Percentiles rank a stretch among this genome's conserved stretches.
Conservation (phyloP, 352 stramenopile species). For the Aphanomyces stellatus region DNA sequence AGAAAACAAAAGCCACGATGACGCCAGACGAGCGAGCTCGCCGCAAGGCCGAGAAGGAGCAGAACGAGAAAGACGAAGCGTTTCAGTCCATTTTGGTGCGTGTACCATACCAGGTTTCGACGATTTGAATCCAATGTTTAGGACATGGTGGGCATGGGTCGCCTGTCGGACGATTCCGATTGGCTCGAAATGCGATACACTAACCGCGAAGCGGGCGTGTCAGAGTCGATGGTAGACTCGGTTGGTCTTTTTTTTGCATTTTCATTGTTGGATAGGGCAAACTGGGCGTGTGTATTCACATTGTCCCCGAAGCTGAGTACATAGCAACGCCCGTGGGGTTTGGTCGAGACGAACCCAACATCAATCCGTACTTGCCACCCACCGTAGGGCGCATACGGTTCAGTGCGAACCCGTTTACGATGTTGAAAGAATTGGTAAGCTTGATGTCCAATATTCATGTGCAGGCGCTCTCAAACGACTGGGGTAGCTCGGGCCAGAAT, state of each 20-base stretch:
- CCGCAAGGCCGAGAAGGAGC: constrained; percentile 35
- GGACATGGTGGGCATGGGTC: constrained; percentile 68
- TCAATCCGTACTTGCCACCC: constrained; percentile 84
- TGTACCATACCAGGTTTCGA: neutral
- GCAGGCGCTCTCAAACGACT: no score
- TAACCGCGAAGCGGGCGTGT: constrained; percentile 50
- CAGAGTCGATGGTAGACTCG: constrained; percentile 48
- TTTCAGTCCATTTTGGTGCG: constrained; percentile 46
- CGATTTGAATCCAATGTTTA: constrained; percentile 11
- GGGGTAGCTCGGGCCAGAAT: constrained; percentile 35
- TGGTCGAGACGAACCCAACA: constrained; percentile 79
- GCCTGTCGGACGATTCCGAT: constrained; percentile 59
- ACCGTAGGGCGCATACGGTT: constrained; percentile 79
- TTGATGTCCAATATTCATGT: constrained; percentile 20
- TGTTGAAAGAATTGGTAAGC: constrained; percentile 63
- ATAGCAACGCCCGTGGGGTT: constrained; percentile 58
- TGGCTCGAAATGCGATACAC: constrained; percentile 74
- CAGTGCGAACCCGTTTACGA: constrained; percentile 71
- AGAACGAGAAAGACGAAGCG: constrained; percentile 41
- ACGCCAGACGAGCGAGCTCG: neutral
- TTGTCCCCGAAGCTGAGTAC: constrained; percentile 80
- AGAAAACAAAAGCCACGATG: neutral
- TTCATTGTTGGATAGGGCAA: constrained; percentile 29
- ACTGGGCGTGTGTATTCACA: constrained; percentile 59
- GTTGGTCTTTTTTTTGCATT: neutral